phyloP scores from a whole-genome alignment of 2,329 filamentous ascomycete species.

The Mycosphaerelloides madeirae region DNA sequence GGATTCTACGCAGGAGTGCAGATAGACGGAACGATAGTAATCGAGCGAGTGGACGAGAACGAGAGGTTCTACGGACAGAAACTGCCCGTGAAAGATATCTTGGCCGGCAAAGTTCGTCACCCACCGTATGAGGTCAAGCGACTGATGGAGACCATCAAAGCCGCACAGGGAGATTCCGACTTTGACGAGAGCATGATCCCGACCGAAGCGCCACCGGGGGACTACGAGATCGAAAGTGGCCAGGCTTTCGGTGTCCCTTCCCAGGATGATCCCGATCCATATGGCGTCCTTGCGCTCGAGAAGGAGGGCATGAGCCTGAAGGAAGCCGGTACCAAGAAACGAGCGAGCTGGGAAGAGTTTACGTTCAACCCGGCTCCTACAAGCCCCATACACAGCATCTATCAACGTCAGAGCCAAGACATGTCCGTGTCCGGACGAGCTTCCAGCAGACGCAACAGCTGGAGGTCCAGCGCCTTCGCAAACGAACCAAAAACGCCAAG shows the following conservation, averaged over 20 bases:
- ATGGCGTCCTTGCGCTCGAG: conserved; percentile 84
- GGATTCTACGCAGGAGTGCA: conserved; percentile 85
- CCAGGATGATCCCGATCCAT: conserved; percentile 81
- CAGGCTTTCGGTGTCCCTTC: conserved; percentile 72
- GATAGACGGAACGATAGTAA: conserved; percentile 79
- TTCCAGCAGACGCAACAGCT: conserved; percentile 59
- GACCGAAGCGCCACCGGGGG: conserved; percentile 68
- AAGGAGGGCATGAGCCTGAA: conserved; percentile 83
- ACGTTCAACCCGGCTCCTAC: conserved; percentile 73
- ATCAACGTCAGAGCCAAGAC: conserved; percentile 58
- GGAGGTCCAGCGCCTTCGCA: conserved; percentile 35
- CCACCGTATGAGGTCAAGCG: conserved; percentile 54
- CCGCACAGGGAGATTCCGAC: conserved; percentile 76
- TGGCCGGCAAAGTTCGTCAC: conserved; percentile 56
- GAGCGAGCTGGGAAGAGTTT: conserved; percentile 74
- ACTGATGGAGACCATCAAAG: conserved; percentile 77
- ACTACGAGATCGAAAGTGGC: conserved; percentile 55
- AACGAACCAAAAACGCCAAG: conserved; percentile 26
- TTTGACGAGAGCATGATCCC: conserved; percentile 66
- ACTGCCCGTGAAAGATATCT: conserved; percentile 58
- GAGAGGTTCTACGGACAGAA: conserved; percentile 73
- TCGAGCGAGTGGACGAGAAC: conserved; percentile 84
- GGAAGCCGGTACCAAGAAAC: conserved; percentile 73
- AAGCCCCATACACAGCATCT: conserved; percentile 63
- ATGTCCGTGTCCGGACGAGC: background rate